Conservation (phyloP, 2,329 filamentous ascomycete species). For the Metarhizium album region DNA sequence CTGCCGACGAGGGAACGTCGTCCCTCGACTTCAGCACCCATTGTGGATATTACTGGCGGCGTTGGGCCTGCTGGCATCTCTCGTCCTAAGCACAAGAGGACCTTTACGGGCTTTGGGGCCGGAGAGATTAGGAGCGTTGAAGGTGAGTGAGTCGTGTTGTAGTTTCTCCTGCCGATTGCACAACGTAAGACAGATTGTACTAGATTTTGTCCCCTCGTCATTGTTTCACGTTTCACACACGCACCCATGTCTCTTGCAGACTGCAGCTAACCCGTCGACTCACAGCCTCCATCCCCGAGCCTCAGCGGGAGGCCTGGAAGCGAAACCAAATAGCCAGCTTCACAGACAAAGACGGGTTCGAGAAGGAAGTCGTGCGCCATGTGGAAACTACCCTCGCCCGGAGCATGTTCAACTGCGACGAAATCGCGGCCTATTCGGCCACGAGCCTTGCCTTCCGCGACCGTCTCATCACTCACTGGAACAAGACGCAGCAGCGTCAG, state of each 20-base stretch:
- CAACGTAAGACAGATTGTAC: too few relatives aligned
- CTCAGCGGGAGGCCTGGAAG: slow-evolving; percentile 71
- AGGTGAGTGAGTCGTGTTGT: slow-evolving; percentile 41
- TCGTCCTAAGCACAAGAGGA: slow-evolving; percentile 92
- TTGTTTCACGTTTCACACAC: too few relatives aligned
- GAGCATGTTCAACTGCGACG: slow-evolving; percentile 97
- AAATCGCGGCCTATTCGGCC: slow-evolving; percentile 82
- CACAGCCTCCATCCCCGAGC: slow-evolving; percentile 70
- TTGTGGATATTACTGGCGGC: slow-evolving; percentile 76
- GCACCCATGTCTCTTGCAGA: background rate
- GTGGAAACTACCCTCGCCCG: slow-evolving; percentile 94
- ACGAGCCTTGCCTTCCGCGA: slow-evolving; percentile 89
- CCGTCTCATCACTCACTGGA: slow-evolving; percentile 90
- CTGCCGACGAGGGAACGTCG: slow-evolving; percentile 60
- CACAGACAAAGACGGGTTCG: slow-evolving; percentile 69
- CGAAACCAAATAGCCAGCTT: slow-evolving; percentile 57
- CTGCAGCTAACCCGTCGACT: background rate
- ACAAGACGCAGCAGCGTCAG: slow-evolving; percentile 93
- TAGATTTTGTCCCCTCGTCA: too few relatives aligned
- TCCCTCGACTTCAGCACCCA: slow-evolving; percentile 70
- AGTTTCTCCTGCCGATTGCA: background rate
- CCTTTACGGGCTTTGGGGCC: slow-evolving; percentile 86
- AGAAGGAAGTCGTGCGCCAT: slow-evolving; percentile 81
- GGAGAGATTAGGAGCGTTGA: slow-evolving; percentile 90
- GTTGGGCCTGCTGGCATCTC: slow-evolving; percentile 77